Evolutionary conservation across 2,329 filamentous ascomycete genomes (phyloP), one percentile per base, ranked within the genome.

Genomic region (Venturia oleaginea): DNA sequence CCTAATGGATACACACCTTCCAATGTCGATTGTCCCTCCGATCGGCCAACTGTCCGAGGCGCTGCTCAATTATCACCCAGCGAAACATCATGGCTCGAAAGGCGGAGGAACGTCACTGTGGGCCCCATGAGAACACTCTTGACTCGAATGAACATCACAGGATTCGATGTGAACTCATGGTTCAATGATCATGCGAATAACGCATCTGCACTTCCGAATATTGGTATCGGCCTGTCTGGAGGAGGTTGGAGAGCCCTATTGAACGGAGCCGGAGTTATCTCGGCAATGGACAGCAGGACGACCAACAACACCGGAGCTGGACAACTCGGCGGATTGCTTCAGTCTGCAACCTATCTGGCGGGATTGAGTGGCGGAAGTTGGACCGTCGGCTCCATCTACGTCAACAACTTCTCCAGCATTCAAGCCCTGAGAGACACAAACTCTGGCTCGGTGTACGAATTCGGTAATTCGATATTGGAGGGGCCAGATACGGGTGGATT

Each of bases 231-330:
- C 15, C 79, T 89, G 51, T 94, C 91, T 0, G 91, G 91, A 10
- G 92, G 92, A 72, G 92, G 92, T 37, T 96, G 94, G 74, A 83
- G 92, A 64, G 91, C 92, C n/a, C 80, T 95, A 77, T 79, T 92
- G 78, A 93, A 89, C 71, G 91, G 90, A 43, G 92, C 87, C n/a
- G 92, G 92, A 66, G 88, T 87, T 54, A 70, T 96, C 17, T 84
- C 88, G 38, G 92, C 91, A 0, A 92, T 91, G 68, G 92, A 96
- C 73, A 83, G 76, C 69, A 84, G 92, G 22, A 92, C 89, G 0
- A 73, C 79, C 0, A 84, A 84, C 64, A 79, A 86, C 2, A 88
- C 84, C 0, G 76, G 71, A 8, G 71, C 77, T 4, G 90, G 90
- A 4, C 88, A 91, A 57, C 79, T 96, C 24, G 90, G 91, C 60